phyloP scores from a whole-genome alignment of 352 stramenopile species.

The Phytophthora idaei region DNA sequence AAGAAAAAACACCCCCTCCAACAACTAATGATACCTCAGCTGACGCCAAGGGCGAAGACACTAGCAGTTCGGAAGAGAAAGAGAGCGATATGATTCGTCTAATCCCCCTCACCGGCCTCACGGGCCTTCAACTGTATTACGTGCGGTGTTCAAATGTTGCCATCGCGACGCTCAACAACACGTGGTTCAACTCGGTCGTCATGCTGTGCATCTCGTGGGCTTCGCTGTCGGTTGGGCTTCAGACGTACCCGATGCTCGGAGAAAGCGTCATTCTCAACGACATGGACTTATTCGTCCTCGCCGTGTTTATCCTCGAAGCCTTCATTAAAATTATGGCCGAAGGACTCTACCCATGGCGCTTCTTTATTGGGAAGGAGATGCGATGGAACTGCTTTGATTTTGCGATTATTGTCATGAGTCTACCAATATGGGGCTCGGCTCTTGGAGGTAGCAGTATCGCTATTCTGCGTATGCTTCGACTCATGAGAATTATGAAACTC shows the following conservation, averaged over 20 bases:
- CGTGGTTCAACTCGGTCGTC: slow-evolving; percentile 69
- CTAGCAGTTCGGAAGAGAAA: slow-evolving; percentile 16
- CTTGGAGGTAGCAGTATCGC: slow-evolving; percentile 75
- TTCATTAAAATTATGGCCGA: slow-evolving; percentile 82
- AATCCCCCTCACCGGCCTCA: slow-evolving; percentile 44
- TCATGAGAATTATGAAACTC: slow-evolving; percentile 92
- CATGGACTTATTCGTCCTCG: slow-evolving; percentile 69
- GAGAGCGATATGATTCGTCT: slow-evolving; percentile 35
- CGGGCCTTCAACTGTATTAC: slow-evolving; percentile 37
- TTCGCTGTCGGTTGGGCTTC: slow-evolving; percentile 78
- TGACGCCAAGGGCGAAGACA: slow-evolving; percentile 2
- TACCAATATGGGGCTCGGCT: slow-evolving; percentile 70
- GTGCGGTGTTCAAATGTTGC: slow-evolving; percentile 46
- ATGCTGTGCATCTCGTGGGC: slow-evolving; percentile 84
- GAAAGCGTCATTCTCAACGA: slow-evolving; percentile 54
- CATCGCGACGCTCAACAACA: slow-evolving; percentile 52
- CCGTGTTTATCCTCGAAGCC: slow-evolving; percentile 81
- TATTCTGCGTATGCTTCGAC: slow-evolving; percentile 84
- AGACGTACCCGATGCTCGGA: slow-evolving; percentile 69
- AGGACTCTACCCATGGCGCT: slow-evolving; percentile 69
- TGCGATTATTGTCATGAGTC: slow-evolving; percentile 81
- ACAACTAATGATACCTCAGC: neutral
- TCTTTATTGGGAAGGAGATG: slow-evolving; percentile 79
- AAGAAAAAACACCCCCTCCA: slow-evolving; percentile 4
- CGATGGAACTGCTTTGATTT: slow-evolving; percentile 89